Base-by-base conservation (phyloP, 805 yeast genomes). In the Kodamaea fukazawae region DNA sequence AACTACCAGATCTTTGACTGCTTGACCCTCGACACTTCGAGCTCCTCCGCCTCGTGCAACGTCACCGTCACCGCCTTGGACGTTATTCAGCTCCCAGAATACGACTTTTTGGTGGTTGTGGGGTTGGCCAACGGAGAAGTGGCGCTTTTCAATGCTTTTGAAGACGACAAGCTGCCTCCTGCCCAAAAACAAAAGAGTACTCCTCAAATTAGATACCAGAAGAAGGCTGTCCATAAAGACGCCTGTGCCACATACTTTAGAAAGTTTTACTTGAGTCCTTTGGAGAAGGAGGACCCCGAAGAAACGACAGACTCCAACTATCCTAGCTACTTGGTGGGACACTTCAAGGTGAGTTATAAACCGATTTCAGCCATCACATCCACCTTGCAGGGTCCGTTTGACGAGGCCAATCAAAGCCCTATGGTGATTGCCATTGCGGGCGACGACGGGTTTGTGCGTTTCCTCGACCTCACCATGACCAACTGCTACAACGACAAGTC, bases 91-190 rank as follows among this genome's bases (percentile, higher is more conserved):
- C 58, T 55, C 30, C 67, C 72, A 0, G 49, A 53, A 10, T 57
- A 65, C 48, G 79, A 75, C 3, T 55, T 66, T 18, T 69, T 70
- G 44, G 72, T 82, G 10, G 62, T 76, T 9, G 83, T 74, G n/a
- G 87, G 83, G 1, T 81, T 71, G 51, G 67, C 78, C 18, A 80
- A 81, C 59, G 91, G 91, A 2, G 77, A 78, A 36, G 61, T 81
- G 3, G 58, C 71, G 32, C 57, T 79, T 3, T 70, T 79, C 38
- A 75, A 75, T 48, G 66, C 67, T 4, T 51, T 46, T 35, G 41
- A 31, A 6, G 34, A 18, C 15, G 39, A 14, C 37, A 43, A 25
- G 37, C 27, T 44, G 29, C 22, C 31, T 10, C 40, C 7, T 9
- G n/a, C n/a, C n/a, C n/a, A n/a, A n/a, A n/a, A n/a, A n/a, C n/a